Evolutionary conservation across 1,139 yeast species (phyloP), one percentile per base, ranked within the genome.

Genomic region (Scheffersomyces lignicola): DNA sequence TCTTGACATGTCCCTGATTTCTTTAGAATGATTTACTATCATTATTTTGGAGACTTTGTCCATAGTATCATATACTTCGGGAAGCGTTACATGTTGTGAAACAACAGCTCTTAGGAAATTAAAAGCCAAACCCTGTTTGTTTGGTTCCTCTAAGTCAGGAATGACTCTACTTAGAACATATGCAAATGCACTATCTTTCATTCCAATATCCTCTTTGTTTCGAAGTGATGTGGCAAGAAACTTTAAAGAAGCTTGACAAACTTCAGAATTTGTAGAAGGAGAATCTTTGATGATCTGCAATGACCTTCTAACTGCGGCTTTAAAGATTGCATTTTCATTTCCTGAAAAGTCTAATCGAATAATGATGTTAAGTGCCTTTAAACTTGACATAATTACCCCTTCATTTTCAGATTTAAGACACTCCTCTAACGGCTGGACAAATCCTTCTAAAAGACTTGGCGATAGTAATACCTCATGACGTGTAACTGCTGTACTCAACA

Each of bases 91-190:
- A 49, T 82, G 90, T 43, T 83, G 81, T 7, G 84, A 61, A 28
- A 90, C 72, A 18, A 90, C 73, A 0, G 96, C 77, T 46, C 82
- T 84, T 50, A 92, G 61, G 48, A 92, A 89, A 35, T 82, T 80
- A 57, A 90, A 88, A 0, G 97, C 95, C 35, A 87, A 69, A 27
- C 95, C 92, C 58, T 92, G 97, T 41, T 83, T 78, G 47, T 78
- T 83, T 3, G 96, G 96, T 49, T 92, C 97, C 51, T 87, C 94
- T 39, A 94, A 64, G 60, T 92, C 98, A 1, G 97, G 95, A 52
- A 78, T 80, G 37, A 92, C 68, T 43, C 88, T 74, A n/a, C 78
- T 76, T 45, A 94, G 62, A 20, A 92, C 65, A 52, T 85, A 88
- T 37, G 88, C 82, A 29, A 90, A 56, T 0, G 96, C 88, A 1